These are phyloP conservation scores for Clavispora vitiphila DNA, from an alignment of 805 yeast genomes.

Conservation along the genomic window DNA sequence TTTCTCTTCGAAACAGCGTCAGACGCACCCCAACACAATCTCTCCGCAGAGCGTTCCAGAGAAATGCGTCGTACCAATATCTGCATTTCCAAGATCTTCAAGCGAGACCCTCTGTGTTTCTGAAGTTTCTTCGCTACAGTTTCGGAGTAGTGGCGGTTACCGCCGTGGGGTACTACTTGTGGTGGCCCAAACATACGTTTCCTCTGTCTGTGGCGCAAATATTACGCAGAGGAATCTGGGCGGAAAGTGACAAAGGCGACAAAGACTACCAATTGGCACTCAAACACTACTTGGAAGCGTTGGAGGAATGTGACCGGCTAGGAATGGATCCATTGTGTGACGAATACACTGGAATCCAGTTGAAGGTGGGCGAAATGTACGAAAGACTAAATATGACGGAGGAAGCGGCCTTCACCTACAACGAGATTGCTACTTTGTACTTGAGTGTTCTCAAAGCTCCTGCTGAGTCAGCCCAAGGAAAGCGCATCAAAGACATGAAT, in stretches of 20 bases:
- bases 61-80: conserved; percentile 7
- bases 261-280: conserved; percentile 65
- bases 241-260: conserved; percentile 67
- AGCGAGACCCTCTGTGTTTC: conserved; percentile 11
- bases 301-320: conserved; percentile 54
- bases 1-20: neutral
- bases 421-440: conserved; percentile 59
- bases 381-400: conserved; percentile 58
- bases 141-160: conserved; percentile 14
- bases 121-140: conserved; percentile 8
- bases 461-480: conserved; percentile 23
- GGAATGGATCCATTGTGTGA: conserved; percentile 58
- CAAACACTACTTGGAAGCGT: conserved; percentile 67
- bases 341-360: conserved; percentile 86
- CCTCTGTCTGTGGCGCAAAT: conserved; percentile 66
- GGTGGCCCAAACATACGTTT: conserved; percentile 66
- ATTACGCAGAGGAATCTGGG: conserved; percentile 74
- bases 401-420: conserved; percentile 64
- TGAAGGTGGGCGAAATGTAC: conserved; percentile 83
- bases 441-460: conserved; percentile 44
- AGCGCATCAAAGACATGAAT: conserved; percentile 17
- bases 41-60: neutral
- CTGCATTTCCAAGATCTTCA: conserved; percentile 11
- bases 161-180: conserved; percentile 34
- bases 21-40: neutral